These are phyloP conservation scores for Paramecium caudatum DNA, from an alignment of 73 alveolate genomes.

Conservation along the genomic window DNA sequence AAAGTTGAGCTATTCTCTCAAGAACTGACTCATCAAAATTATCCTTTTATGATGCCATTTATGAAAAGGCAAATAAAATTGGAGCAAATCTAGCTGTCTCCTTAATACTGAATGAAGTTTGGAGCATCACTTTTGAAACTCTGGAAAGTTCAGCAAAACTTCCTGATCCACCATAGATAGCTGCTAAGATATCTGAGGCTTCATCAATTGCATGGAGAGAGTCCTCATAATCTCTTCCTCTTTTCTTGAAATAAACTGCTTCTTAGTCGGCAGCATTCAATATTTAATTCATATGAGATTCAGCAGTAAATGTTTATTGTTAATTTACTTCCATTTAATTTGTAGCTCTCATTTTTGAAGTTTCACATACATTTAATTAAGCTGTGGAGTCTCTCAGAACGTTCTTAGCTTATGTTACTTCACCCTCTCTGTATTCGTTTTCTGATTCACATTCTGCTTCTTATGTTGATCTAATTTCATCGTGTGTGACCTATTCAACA, in stretches of 20 bases:
- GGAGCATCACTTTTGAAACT: constrained; percentile 39
- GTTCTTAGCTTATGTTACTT: constrained; percentile 35
- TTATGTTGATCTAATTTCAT: constrained; percentile 14
- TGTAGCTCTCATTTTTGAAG: constrained; percentile 38
- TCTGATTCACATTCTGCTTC: constrained; percentile 62
- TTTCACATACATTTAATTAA: neutral
- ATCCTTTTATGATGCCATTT: constrained; percentile 34
- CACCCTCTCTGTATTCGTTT: constrained; percentile 39
- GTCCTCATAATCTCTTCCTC: constrained; percentile 64
- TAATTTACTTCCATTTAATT: constrained; percentile 55
- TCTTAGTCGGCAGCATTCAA: constrained; percentile 25
- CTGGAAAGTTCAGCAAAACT: constrained; percentile 12
- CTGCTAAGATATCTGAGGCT: constrained; percentile 56
- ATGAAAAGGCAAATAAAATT: neutral
- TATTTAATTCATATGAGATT: constrained; percentile 18
- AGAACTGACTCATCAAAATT: constrained; percentile 37
- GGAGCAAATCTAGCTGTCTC: constrained; percentile 45
- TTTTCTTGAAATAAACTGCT: constrained; percentile 50
- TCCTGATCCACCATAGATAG: constrained; percentile 66
- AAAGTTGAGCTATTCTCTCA: constrained; percentile 61
- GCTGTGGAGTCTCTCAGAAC: constrained; percentile 62
- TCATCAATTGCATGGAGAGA: constrained; percentile 65
- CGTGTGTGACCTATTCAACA: constrained; percentile 58
- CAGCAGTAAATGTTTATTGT: constrained; percentile 49
- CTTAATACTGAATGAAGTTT: constrained; percentile 18